A percentile compares a stretch with the other conserved stretches of the same genome.
Conservation (phyloP, 495 filamentous ascomycete genomes). For the Lepidopterella palustris region DNA sequence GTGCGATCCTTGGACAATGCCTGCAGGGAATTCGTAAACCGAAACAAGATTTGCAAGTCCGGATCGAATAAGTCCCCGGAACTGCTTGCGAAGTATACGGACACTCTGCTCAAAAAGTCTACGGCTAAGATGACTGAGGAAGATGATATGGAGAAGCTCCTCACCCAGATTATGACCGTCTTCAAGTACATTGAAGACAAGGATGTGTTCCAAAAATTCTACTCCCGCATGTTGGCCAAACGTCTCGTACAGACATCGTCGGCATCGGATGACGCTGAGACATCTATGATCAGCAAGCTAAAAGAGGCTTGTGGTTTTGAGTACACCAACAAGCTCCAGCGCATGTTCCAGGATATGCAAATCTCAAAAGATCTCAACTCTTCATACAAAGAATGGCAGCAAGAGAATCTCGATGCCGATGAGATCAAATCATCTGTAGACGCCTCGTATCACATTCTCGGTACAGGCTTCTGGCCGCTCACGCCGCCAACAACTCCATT, state of each 20-base stretch:
- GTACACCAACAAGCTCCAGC: conserved; percentile 98
- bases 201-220: conserved; percentile 99
- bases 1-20: conserved; percentile 95
- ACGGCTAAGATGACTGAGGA: conserved; percentile 82
- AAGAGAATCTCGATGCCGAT: conserved; percentile 51
- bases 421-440: conserved; percentile 59
- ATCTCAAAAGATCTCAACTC: conserved; percentile 95
- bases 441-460: conserved; percentile 77
- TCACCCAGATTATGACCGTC: conserved; percentile 97
- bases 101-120: conserved; percentile 83
- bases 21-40: conserved; percentile 95
- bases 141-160: conserved; percentile 79
- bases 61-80: conserved; percentile 91
- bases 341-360: conserved; percentile 99
- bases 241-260: conserved; percentile 90
- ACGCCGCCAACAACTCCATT: conserved; percentile 78
- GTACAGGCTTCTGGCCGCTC: conserved; percentile 97
- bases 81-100: conserved; percentile 91
- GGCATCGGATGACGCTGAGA: conserved; percentile 94
- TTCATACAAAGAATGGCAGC: conserved; percentile 67
- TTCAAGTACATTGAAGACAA: conserved; percentile 99
- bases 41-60: conserved; percentile 88
- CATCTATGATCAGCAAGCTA: conserved; percentile 98
- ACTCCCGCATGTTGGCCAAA: conserved; percentile 92
- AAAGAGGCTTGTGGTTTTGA: conserved; percentile 98